These are phyloP conservation scores for Diaporthe eres DNA, from an alignment of 2,329 filamentous ascomycete species.

Conservation along the genomic window DNA sequence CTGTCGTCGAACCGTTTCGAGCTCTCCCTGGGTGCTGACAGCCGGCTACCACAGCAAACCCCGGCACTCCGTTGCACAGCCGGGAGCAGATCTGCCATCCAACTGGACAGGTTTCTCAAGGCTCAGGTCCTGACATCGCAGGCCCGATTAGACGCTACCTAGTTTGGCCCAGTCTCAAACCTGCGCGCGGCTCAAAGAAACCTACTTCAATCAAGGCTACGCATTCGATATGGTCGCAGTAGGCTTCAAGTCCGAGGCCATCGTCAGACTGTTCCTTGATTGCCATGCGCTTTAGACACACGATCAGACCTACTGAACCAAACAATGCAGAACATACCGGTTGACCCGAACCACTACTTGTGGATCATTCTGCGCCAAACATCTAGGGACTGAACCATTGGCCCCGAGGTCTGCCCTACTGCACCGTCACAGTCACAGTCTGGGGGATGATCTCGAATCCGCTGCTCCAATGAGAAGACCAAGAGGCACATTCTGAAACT, in stretches of 20 bases:
- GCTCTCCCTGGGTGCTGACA: not conserved
- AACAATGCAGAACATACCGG: constrained; percentile 5
- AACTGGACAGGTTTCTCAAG: not conserved
- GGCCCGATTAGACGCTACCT: not conserved
- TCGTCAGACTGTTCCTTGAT: not conserved
- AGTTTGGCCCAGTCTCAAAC: not conserved
- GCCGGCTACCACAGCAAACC: not conserved
- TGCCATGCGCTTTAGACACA: constrained; percentile 9
- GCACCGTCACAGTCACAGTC: constrained; percentile 20
- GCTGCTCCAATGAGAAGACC: constrained; percentile 33
- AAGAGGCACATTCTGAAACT: constrained; percentile 28
- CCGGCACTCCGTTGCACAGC: constrained; percentile 2
- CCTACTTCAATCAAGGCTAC: not conserved
- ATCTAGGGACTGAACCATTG: not conserved
- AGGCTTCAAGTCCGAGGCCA: not conserved
- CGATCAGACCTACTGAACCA: constrained; percentile 9
- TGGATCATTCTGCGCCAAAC: constrained; percentile 2
- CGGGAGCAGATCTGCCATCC: not conserved
- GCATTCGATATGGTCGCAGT: not conserved
- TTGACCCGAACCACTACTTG: constrained; percentile 11
- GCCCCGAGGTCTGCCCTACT: not conserved
- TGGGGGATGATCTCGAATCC: constrained; percentile 20
- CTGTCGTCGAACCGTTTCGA: not conserved
- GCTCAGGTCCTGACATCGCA: not conserved
- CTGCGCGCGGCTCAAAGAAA: constrained; percentile 1